phyloP scores from a whole-genome alignment of 1,139 yeast genomes.

The Candida sanyaensis region DNA sequence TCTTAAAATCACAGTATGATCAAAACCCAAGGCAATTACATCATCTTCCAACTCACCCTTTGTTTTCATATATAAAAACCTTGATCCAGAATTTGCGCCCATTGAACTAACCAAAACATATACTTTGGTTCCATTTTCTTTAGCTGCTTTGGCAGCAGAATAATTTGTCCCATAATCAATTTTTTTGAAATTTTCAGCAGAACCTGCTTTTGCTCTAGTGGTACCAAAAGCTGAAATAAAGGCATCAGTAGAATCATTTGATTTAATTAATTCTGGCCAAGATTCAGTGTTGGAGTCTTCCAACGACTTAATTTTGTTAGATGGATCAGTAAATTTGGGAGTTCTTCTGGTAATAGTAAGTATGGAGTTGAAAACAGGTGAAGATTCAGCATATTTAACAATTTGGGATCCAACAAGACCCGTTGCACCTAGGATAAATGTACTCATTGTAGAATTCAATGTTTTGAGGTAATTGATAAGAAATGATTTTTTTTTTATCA shows the following conservation, averaged over 20 bases:
- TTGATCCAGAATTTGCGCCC: slow-evolving; percentile 58
- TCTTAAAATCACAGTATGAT: slow-evolving; percentile 65
- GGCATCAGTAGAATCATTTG: slow-evolving; percentile 19
- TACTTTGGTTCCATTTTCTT: slow-evolving; percentile 61
- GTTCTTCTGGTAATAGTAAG: slow-evolving; percentile 49
- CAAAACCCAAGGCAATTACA: slow-evolving; percentile 56
- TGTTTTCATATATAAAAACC: slow-evolving; percentile 56
- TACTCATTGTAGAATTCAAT: slow-evolving; percentile 18
- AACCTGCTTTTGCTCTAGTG: slow-evolving; percentile 70
- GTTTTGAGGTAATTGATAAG: neutral
- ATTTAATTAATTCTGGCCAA: slow-evolving; percentile 39
- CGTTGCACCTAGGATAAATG: slow-evolving; percentile 57
- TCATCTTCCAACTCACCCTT: slow-evolving; percentile 70
- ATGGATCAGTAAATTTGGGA: slow-evolving; percentile 18
- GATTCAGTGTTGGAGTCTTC: slow-evolving; percentile 28
- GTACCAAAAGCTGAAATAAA: slow-evolving; percentile 75
- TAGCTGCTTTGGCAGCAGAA: slow-evolving; percentile 69
- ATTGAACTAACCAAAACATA: slow-evolving; percentile 61
- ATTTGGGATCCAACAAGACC: slow-evolving; percentile 59
- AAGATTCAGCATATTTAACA: slow-evolving; percentile 36
- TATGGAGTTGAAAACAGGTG: slow-evolving; percentile 32
- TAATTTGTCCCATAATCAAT: slow-evolving; percentile 73
- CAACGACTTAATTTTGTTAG: slow-evolving; percentile 10
- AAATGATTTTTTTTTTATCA: too few relatives aligned
- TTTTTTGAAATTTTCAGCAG: slow-evolving; percentile 59